Conservation (phyloP, 2,329 filamentous ascomycete genomes). For the Hypoxylon sp. region DNA sequence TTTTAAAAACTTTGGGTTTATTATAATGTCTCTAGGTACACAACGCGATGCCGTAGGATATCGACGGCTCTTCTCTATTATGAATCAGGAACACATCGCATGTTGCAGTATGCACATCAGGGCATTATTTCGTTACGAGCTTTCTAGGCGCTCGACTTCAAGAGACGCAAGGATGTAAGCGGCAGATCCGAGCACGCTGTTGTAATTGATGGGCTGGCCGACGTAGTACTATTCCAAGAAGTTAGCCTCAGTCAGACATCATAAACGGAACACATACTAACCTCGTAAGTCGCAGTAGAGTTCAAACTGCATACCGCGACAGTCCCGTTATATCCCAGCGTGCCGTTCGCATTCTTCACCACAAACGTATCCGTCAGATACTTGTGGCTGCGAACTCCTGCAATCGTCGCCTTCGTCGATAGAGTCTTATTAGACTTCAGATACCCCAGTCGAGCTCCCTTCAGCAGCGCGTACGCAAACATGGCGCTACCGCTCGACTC, state of each 20-base stretch:
- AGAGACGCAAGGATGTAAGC: slow-evolving; percentile 58
- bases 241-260: slow-evolving; percentile 33
- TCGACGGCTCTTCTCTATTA: not conserved
- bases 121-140: slow-evolving; percentile 3
- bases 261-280: slow-evolving; percentile 37
- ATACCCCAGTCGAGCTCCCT: slow-evolving; percentile 56
- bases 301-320: slow-evolving; percentile 61
- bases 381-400: slow-evolving; percentile 42
- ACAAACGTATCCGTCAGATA: slow-evolving; percentile 51
- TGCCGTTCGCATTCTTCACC: slow-evolving; percentile 48
- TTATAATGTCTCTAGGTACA: not conserved
- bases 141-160: slow-evolving; percentile 54
- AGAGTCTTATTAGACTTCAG: slow-evolving; percentile 38
- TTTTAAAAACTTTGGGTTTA: not conserved
- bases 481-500: slow-evolving; percentile 57
- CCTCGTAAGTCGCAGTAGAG: slow-evolving; percentile 58
- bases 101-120: slow-evolving; percentile 9
- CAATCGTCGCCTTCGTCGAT: slow-evolving; percentile 17
- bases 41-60: not conserved
- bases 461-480: slow-evolving; percentile 58
- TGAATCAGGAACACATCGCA: slow-evolving; percentile 11
- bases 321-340: slow-evolving; percentile 56
- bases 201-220: slow-evolving; percentile 55
- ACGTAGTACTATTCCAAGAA: slow-evolving; percentile 56
- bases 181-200: slow-evolving; percentile 58